Conservation (phyloP, 2,329 filamentous ascomycete genomes). For the Penicillium sp. region DNA sequence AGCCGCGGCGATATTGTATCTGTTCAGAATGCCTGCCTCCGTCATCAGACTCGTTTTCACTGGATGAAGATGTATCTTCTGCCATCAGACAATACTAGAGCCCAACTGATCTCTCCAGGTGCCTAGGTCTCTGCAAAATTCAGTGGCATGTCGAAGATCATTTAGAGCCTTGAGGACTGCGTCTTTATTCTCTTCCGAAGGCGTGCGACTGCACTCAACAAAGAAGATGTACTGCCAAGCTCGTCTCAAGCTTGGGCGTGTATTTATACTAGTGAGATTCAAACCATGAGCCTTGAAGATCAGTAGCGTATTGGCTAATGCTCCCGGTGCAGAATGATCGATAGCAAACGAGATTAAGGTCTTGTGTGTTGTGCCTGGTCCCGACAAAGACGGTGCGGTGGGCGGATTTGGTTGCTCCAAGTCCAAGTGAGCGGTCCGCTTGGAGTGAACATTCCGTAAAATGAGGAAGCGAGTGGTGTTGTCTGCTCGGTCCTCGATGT, state of each 20-base stretch:
- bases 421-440: conserved; percentile 19
- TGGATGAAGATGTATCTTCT: no score
- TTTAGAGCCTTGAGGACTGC: conserved; percentile 29
- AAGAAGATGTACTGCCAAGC: conserved; percentile 95
- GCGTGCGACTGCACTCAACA: conserved; percentile 71
- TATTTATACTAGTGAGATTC: conserved; percentile 87
- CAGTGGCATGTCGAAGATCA: conserved; percentile 34
- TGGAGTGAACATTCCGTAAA: conserved; percentile 33
- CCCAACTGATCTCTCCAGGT: conserved; percentile 37
- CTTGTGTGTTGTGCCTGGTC: conserved; percentile 45
- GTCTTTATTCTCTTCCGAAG: conserved; percentile 24
- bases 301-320: conserved; percentile 70
- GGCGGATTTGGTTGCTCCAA: conserved; percentile 16
- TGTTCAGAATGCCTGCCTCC: no score
- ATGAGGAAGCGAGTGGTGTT: conserved; percentile 48
- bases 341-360: conserved; percentile 79
- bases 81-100: not conserved
- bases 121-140: conserved; percentile 37
- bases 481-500: conserved; percentile 44
- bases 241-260: conserved; percentile 65
- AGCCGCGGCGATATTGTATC: no score
- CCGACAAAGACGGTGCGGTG: conserved; percentile 1
- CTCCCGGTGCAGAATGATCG: conserved; percentile 69
- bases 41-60: no score
- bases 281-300: conserved; percentile 68